phyloP scores from a whole-genome alignment of 805 yeast genomes.

The Nakazawaea wickerhamii region DNA sequence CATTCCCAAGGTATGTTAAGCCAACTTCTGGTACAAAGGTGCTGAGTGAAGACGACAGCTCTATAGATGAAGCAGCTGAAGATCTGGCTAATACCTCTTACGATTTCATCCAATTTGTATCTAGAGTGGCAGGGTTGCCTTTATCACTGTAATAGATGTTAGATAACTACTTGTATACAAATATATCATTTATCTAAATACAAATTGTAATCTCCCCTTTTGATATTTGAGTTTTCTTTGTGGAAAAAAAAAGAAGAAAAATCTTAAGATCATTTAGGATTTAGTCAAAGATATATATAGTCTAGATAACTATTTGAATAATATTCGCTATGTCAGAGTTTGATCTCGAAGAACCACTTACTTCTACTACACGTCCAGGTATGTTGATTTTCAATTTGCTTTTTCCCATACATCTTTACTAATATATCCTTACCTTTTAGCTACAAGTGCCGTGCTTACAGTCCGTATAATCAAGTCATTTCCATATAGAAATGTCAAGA shows the following conservation, averaged over 20 bases:
- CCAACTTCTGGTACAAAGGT: too few relatives aligned
- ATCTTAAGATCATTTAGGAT: too few relatives aligned
- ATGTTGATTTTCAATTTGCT: conserved; percentile 19
- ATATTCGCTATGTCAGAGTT: conserved; percentile 20
- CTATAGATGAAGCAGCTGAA: background rate
- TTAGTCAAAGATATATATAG: too few relatives aligned
- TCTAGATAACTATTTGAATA: too few relatives aligned
- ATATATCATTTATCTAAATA: too few relatives aligned
- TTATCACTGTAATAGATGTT: too few relatives aligned
- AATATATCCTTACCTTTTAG: conserved; percentile 17
- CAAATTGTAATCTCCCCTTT: background rate
- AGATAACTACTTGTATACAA: too few relatives aligned
- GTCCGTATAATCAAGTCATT: conserved; percentile 86
- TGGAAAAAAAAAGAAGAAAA: background rate
- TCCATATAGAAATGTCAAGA: conserved; percentile 83
- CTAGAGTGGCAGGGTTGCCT: conserved; percentile 6
- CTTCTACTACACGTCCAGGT: conserved; percentile 70
- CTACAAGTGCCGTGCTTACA: conserved; percentile 70
- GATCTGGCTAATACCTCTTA: conserved; percentile 7
- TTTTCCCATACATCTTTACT: too few relatives aligned
- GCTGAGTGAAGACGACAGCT: background rate
- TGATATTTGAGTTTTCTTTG: background rate
- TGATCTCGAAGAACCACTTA: conserved; percentile 64
- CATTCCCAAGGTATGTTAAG: conserved; percentile 7
- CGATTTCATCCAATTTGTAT: conserved; percentile 11